Evolutionary conservation across 2,329 filamentous ascomycete species (phyloP), one percentile per base, ranked within the genome.

Genomic region (Pseudogymnoascus sp.): DNA sequence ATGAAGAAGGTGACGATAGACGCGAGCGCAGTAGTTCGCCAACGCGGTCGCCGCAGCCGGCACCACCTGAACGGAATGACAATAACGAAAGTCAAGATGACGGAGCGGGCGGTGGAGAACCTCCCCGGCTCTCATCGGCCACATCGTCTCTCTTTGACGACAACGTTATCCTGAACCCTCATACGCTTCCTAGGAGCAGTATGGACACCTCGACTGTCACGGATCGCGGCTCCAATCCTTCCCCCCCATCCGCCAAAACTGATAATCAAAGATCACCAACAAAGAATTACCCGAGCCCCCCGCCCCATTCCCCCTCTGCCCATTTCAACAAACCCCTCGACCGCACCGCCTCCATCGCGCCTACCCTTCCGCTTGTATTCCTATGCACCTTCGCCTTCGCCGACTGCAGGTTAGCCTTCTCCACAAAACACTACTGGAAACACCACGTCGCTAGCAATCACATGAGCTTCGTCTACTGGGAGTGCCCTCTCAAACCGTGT

Each of bases 381-480:
- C 46, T 9, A 31, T 97, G 93, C 74, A 86, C 91, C 64, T 92
- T 97, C 73, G 79, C 83, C 31, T 87, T 85, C 63, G 95, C 92
- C 64, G 89, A 88, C 37, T 97, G 93, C 76, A 67, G 66, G 0
- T 84, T 86, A 2, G 86, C 81, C 0, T 96, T 96, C 71, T 82
- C 83, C 3, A 87, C 83, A 68, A 96, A 96, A 77, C 96, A 97
- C 73, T 92, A 97, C 74, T 97, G 93, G 93, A 97, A 97, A 75
- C 86, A 93, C 0, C 93, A 97, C 72, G 85, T 93, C 70, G 78
- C 80, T 31, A 89, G 88, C 0, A 90, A 96, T 72, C 93, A 97
- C 72, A 79, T 96, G 23, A 83, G 87, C 62, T 79, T 90, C 2
- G 78, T 83, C 46, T 89, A 87, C 75, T 97, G 88, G 85, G 80